phyloP scores from a whole-genome alignment of 495 filamentous ascomycete genomes.

The Cryomyces minteri region DNA sequence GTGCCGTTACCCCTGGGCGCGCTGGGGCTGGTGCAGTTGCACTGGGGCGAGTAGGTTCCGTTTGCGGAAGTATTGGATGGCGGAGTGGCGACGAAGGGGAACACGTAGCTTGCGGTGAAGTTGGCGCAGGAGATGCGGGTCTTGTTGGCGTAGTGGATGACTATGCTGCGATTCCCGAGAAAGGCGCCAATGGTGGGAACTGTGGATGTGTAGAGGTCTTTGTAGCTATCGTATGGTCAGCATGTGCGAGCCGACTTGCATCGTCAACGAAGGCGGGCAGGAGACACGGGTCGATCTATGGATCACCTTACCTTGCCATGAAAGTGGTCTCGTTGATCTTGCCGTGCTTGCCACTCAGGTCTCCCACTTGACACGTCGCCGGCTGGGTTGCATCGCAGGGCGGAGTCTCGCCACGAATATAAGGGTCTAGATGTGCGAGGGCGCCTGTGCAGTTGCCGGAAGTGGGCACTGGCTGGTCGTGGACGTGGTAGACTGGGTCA shows the following conservation, averaged over 20 bases:
- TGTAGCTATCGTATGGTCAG: constrained; percentile 24
- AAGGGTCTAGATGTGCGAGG: constrained; percentile 48
- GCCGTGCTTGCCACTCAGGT: constrained; percentile 69
- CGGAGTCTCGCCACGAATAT: constrained; percentile 41
- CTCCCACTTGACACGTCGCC: constrained; percentile 64
- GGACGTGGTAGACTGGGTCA: constrained; percentile 60
- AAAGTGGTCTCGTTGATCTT: constrained; percentile 30
- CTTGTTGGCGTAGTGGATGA: constrained; percentile 55
- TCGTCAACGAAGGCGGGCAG: not conserved
- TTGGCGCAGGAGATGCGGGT: constrained; percentile 57
- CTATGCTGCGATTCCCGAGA: constrained; percentile 63
- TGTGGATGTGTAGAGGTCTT: constrained; percentile 47
- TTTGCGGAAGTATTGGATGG: too few relatives aligned
- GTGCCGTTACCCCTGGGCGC: too few relatives aligned
- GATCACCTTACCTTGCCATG: constrained; percentile 12
- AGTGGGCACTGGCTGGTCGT: constrained; percentile 50
- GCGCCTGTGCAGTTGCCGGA: constrained; percentile 66
- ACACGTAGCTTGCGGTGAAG: constrained; percentile 23
- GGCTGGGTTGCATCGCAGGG: constrained; percentile 43
- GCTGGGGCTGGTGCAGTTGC: too few relatives aligned
- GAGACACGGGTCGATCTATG: not conserved
- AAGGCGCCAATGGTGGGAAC: constrained; percentile 39
- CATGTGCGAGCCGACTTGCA: not conserved
- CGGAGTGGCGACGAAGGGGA: not conserved
- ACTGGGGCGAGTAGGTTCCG: too few relatives aligned